These are phyloP conservation scores for Calocybe gangraenosa DNA, from an alignment of 768 basidiomycete species.

Conservation along the genomic window DNA sequence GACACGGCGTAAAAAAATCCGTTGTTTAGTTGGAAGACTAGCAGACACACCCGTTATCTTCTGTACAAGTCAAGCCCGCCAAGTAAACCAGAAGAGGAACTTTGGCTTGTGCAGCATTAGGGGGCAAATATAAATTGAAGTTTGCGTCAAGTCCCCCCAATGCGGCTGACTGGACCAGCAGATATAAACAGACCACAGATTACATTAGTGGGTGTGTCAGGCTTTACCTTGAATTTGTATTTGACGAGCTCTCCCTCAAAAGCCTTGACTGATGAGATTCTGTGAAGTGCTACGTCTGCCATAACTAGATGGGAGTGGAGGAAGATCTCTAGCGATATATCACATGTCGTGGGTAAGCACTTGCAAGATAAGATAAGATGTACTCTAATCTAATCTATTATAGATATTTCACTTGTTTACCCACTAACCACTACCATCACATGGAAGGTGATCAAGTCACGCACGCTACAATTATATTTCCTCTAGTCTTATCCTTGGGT, in stretches of 20 bases:
- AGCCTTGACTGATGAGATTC: slow-evolving; percentile 71
- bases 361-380: neutral
- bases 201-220: neutral
- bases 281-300: slow-evolving; percentile 38
- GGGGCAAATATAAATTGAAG: slow-evolving; percentile 90
- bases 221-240: slow-evolving; percentile 73
- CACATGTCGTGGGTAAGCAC: too few relatives aligned
- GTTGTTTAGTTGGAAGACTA: neutral
- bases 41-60: slow-evolving; percentile 78
- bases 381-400: neutral
- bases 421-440: too few relatives aligned
- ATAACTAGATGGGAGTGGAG: slow-evolving; percentile 7
- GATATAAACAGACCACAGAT: slow-evolving; percentile 1
- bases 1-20: neutral
- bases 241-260: slow-evolving; percentile 82
- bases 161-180: slow-evolving; percentile 49
- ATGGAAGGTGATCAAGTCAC: slow-evolving; percentile 5
- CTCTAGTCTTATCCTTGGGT: neutral
- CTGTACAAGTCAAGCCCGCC: slow-evolving; percentile 85
- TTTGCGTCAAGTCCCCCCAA: slow-evolving; percentile 67
- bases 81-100: slow-evolving; percentile 79
- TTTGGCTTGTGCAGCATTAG: slow-evolving; percentile 43
- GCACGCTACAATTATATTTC: slow-evolving; percentile 5
- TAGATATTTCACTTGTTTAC: too few relatives aligned
- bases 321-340: too few relatives aligned